These are phyloP conservation scores for Fulvia fulva DNA, from an alignment of 2,329 filamentous ascomycete species.

Conservation along the genomic window DNA sequence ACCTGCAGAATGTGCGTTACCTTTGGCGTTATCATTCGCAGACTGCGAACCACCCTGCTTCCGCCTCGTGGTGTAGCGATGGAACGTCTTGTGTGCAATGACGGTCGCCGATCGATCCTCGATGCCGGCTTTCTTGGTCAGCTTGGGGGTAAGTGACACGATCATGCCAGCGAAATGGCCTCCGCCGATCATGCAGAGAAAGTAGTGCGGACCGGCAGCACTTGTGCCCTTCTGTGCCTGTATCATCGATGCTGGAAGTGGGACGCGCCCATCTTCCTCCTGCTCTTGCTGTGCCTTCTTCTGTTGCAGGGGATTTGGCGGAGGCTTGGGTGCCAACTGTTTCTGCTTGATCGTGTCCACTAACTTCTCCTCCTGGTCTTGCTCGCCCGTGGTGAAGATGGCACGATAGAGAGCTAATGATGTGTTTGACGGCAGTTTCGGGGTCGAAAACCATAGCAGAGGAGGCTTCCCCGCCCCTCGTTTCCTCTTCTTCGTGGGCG, in stretches of 20 bases:
- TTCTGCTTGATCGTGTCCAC: conserved; percentile 69
- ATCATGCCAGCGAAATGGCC: conserved; percentile 98
- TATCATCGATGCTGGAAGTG: conserved; percentile 41
- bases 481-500: conserved; percentile 48
- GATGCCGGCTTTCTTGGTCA: conserved; percentile 65
- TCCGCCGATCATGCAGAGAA: conserved; percentile 97
- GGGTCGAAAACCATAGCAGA: conserved; percentile 79
- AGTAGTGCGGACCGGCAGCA: conserved; percentile 76
- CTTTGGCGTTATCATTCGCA: conserved; percentile 89
- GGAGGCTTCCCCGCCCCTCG: conserved; percentile 64
- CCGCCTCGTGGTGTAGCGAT: conserved; percentile 89
- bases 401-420: conserved; percentile 84
- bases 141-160: conserved; percentile 77
- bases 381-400: conserved; percentile 70
- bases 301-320: conserved; percentile 44
- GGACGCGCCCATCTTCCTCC: conserved; percentile 56
- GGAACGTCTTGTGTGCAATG: conserved; percentile 94
- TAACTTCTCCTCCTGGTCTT: conserved; percentile 58
- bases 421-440: conserved; percentile 68
- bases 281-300: conserved; percentile 34
- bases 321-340: conserved; percentile 64
- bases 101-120: conserved; percentile 83
- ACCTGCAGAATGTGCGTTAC: conserved; percentile 88
- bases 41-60: conserved; percentile 97
- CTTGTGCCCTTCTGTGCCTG: conserved; percentile 39